These are phyloP conservation scores for Colletotrichum melonis DNA, from an alignment of 2,329 filamentous ascomycete genomes.

Conservation along the genomic window DNA sequence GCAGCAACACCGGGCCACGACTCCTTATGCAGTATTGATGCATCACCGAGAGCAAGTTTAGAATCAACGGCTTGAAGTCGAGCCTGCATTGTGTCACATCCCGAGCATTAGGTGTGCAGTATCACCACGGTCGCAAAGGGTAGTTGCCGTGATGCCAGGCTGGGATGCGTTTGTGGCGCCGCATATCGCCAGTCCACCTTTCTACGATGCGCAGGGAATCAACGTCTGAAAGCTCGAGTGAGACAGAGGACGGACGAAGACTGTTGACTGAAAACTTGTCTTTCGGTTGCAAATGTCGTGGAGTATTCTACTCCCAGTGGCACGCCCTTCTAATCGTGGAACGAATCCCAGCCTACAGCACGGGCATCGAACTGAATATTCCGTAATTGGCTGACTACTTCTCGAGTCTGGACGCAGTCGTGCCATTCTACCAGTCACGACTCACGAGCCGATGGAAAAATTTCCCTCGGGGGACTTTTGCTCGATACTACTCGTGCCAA, in stretches of 20 bases:
- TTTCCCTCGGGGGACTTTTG: constrained; percentile 63
- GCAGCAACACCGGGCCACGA: constrained; percentile 69
- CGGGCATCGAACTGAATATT: no score
- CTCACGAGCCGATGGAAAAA: constrained; percentile 49
- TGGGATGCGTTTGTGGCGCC: constrained; percentile 68
- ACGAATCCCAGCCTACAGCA: background rate
- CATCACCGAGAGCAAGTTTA: constrained; percentile 68
- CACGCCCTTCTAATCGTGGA: constrained; percentile 38
- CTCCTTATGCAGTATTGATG: background rate
- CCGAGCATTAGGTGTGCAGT: constrained; percentile 64
- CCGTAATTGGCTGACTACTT: no score
- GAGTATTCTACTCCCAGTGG: constrained; percentile 66
- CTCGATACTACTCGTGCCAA: constrained; percentile 72
- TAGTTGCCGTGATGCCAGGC: constrained; percentile 63
- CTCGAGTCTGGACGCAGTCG: no score
- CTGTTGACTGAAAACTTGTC: constrained; percentile 68
- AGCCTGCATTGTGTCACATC: constrained; percentile 73
- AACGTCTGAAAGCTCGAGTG: constrained; percentile 73
- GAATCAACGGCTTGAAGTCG: constrained; percentile 69
- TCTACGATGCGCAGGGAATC: constrained; percentile 66
- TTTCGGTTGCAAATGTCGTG: constrained; percentile 71
- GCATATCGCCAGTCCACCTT: constrained; percentile 70
- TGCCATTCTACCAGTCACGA: no score
- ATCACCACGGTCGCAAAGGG: constrained; percentile 64
- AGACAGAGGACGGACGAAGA: constrained; percentile 62